These are phyloP conservation scores for Suillus hirtellus DNA, from an alignment of 768 basidiomycete genomes.

Conservation along the genomic window DNA sequence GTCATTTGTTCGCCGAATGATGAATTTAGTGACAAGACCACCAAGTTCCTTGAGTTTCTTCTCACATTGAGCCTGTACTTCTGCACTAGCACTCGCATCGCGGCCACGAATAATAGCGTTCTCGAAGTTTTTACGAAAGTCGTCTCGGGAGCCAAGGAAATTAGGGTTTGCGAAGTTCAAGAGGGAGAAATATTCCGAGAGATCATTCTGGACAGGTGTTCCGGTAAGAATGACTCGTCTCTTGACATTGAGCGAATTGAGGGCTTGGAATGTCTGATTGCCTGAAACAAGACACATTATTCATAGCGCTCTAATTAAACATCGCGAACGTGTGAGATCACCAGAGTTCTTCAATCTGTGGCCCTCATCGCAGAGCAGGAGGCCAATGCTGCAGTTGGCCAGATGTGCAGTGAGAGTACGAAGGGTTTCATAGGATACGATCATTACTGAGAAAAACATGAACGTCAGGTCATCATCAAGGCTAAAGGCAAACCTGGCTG, in stretches of 20 bases:
- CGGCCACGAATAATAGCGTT: slow-evolving; percentile 87
- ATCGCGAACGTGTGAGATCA: slow-evolving; percentile 30
- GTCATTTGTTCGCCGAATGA: slow-evolving; percentile 93
- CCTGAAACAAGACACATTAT: slow-evolving; percentile 45
- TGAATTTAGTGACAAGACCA: slow-evolving; percentile 85
- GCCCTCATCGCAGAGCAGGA: slow-evolving; percentile 96
- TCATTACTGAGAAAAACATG: slow-evolving; percentile 72
- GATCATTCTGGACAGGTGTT: slow-evolving; percentile 93
- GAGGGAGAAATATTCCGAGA: slow-evolving; percentile 92
- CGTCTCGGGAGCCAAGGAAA: slow-evolving; percentile 82
- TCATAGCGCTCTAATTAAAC: slow-evolving; percentile 5
- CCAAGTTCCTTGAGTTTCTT: slow-evolving; percentile 91
- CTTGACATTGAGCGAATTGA: slow-evolving; percentile 81
- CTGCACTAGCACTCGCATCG: slow-evolving; percentile 82
- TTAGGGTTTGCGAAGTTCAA: slow-evolving; percentile 93
- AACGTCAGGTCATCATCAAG: background rate
- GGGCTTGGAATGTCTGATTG: slow-evolving; percentile 81
- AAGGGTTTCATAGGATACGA: slow-evolving; percentile 96
- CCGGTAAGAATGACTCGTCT: slow-evolving; percentile 93
- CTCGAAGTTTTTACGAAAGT: slow-evolving; percentile 96
- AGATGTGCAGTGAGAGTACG: slow-evolving; percentile 78
- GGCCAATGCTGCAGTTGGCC: slow-evolving; percentile 77
- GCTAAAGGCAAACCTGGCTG: slow-evolving; percentile 67
- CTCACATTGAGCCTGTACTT: slow-evolving; percentile 78
- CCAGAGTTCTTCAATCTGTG: slow-evolving; percentile 96